These are phyloP conservation scores for Sphagnum tenellum DNA, from an alignment of 225 moss, liverwort and hornwort species.

Conservation along the genomic window DNA sequence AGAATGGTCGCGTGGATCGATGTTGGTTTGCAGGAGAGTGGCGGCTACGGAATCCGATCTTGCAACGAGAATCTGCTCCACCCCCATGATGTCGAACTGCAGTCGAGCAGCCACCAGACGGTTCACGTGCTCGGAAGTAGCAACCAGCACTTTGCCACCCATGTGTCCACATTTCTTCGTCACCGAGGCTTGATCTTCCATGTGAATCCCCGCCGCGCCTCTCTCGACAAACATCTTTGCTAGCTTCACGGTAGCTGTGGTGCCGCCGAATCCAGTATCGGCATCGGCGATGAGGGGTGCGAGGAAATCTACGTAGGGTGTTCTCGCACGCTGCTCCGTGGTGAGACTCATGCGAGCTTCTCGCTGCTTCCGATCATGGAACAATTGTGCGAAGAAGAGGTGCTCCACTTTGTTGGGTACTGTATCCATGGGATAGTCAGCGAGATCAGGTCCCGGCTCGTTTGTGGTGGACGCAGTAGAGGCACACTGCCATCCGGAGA, in stretches of 20 bases:
- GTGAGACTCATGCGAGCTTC: conserved; percentile 42
- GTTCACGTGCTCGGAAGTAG: conserved; percentile 78
- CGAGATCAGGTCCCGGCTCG: conserved; percentile 79
- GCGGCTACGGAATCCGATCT: conserved; percentile 68
- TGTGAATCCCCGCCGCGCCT: conserved; percentile 71
- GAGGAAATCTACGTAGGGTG: conserved; percentile 57
- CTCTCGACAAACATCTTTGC: conserved; percentile 80
- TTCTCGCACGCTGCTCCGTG: conserved; percentile 3
- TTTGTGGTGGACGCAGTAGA: conserved; percentile 69
- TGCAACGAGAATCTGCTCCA: conserved; percentile 61
- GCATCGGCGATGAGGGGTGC: conserved; percentile 66
- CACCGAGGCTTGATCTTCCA: conserved; percentile 72
- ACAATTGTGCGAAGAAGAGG: conserved; percentile 66
- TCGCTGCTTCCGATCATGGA: conserved; percentile 77
- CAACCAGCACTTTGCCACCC: conserved; percentile 75
- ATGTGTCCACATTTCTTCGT: conserved; percentile 86
- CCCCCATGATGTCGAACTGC: conserved; percentile 87
- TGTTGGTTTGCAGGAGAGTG: conserved; percentile 64
- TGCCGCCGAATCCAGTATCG: conserved; percentile 74
- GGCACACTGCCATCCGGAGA: conserved; percentile 85
- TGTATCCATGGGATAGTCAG: conserved; percentile 81
- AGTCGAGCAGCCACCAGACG: conserved; percentile 57
- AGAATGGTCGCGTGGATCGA: conserved; percentile 58
- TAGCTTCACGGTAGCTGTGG: conserved; percentile 71
- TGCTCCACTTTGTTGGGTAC: conserved; percentile 88